Base-by-base conservation (phyloP, 208 protist species). In the Balamuthia mandrillaris region DNA sequence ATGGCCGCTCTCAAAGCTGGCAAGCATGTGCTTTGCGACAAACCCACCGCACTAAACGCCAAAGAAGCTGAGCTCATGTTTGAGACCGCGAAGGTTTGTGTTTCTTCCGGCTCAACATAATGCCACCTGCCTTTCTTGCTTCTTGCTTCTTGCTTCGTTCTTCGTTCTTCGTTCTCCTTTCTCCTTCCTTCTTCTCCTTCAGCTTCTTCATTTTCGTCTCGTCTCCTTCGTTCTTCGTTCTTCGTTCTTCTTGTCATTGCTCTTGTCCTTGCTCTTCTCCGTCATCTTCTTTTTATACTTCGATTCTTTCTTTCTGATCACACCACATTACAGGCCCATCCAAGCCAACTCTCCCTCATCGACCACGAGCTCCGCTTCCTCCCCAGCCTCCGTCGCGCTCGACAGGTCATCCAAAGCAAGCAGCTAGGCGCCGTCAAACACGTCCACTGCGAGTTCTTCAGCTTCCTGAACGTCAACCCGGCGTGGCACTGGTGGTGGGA, bases 401-500 rank as follows among this genome's bases (percentile, higher is more conserved):
- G 77, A n/a, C 56, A 86, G 42, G 21, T 87, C 27, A 81, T 89
- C 21, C 33, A 41, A 12, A 37, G 39, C 42, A 58, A 54, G 1
- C 74, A 89, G 39, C 41, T 75, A 12, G 86, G 86, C 65, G 44
- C 33, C 18, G n/a, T 87, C 18, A 49, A 61, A 42, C n/a, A 42
- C 42, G 31, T 82, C 24, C 44, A 61, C 18, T 35, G 78, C 2
- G 56, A 56, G n/a, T 77, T 75, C 47, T 84, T 84, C 18, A 5
- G 24, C 41, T 75, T 75, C 56, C 5, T 74, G 37, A 7, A 9
- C 10, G 35, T 84, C 41, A 3, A 3, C 5, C 33, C 74, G 12
- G 9, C 85, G 65, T 89, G 65, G 33, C 85, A 86, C 35, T 89
- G 87, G 87, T 84, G 79, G 87, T 89, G 87, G 60, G 87, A 89